These are phyloP conservation scores for Omphalea diandra DNA, from an alignment of 441 rosid genomes.

Conservation along the genomic window DNA sequence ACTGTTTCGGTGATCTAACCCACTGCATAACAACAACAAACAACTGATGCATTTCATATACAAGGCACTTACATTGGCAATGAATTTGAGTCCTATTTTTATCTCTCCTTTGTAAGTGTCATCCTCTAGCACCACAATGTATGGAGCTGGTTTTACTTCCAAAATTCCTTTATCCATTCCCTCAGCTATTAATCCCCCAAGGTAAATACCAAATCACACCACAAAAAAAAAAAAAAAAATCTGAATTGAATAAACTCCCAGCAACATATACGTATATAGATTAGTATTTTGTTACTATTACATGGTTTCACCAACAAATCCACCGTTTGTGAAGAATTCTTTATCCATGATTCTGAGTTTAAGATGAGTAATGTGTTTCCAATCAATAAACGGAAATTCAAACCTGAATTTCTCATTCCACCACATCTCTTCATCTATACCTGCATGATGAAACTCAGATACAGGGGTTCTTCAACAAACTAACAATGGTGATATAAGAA, in stretches of 20 bases:
- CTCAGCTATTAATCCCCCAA: constrained; percentile 65
- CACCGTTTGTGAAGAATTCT: constrained; percentile 48
- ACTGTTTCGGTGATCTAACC: not conserved
- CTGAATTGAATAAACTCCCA: too few relatives aligned
- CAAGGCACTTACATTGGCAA: constrained; percentile 31
- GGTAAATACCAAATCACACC: constrained; percentile 43
- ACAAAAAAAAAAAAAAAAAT: not conserved
- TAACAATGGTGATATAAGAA: not conserved
- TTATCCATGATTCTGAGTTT: constrained; percentile 66
- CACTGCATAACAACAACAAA: not conserved
- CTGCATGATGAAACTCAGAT: constrained; percentile 31
- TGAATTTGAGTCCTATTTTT: constrained; percentile 65
- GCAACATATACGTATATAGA: too few relatives aligned
- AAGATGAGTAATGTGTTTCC: constrained; percentile 49
- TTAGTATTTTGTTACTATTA: too few relatives aligned
- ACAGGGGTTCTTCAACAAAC: not conserved
- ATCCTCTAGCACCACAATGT: constrained; percentile 75
- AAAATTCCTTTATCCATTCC: constrained; percentile 52
- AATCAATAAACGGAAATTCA: constrained; percentile 46
- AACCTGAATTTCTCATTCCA: constrained; percentile 83
- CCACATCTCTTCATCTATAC: constrained; percentile 43
- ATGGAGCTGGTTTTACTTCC: constrained; percentile 57
- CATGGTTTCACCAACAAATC: constrained; percentile 81
- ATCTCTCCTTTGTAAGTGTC: constrained; percentile 63
- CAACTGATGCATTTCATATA: not conserved